These are phyloP conservation scores for Glonium stellatum DNA, from an alignment of 495 filamentous ascomycete species.

Conservation along the genomic window DNA sequence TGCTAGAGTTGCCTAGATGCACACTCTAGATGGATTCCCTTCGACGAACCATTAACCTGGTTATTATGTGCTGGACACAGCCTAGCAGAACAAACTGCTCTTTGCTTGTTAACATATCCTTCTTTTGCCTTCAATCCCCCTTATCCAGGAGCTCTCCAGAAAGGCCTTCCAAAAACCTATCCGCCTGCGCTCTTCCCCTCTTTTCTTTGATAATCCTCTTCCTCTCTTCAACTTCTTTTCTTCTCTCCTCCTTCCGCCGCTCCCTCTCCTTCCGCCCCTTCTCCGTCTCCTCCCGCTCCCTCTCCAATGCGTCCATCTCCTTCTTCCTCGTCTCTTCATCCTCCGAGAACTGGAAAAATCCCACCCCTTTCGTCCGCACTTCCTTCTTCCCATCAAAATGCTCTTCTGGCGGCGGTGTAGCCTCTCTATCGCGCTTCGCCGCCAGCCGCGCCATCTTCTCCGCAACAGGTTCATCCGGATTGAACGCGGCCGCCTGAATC, in stretches of 20 bases:
- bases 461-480: constrained; percentile 53
- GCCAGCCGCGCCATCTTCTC: constrained; percentile 66
- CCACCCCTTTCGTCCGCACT: constrained; percentile 78
- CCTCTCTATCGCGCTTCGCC: constrained; percentile 60
- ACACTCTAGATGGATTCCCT: no score
- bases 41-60: no score
- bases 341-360: constrained; percentile 78
- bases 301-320: constrained; percentile 71
- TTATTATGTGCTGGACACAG: no score
- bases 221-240: constrained; percentile 47
- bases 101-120: no score
- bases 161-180: constrained; percentile 20
- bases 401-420: constrained; percentile 66
- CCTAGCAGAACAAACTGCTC: no score
- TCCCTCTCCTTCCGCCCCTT: constrained; percentile 44
- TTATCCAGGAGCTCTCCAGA: constrained; percentile 10
- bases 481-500: constrained; percentile 74
- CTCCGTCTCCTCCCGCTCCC: constrained; percentile 63
- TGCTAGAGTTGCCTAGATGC: no score
- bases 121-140: constrained; percentile 1
- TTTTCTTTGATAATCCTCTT: constrained; percentile 50
- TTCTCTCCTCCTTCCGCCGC: constrained; percentile 45
- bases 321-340: constrained; percentile 55
- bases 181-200: constrained; percentile 14
- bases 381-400: constrained; percentile 84